Percentiles rank a stretch among this genome's conserved stretches.
Conservation (phyloP, 2,329 filamentous ascomycete species). For the Thielaviopsis punctulata region DNA sequence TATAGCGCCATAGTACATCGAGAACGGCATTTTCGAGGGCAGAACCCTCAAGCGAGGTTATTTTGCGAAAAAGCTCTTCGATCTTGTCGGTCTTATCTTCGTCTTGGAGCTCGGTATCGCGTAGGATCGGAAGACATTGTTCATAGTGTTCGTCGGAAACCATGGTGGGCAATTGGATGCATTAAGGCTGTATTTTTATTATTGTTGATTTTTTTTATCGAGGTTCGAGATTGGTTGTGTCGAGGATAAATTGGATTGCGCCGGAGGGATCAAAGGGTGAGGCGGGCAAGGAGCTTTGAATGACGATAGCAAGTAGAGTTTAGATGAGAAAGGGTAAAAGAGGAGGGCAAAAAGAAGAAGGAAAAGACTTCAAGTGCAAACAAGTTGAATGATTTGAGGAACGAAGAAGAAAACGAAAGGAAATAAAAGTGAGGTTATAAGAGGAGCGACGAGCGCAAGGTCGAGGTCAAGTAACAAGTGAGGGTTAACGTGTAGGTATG, state of each 20-base stretch:
- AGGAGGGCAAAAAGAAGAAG: background rate
- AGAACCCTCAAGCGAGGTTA: slow-evolving; percentile 57
- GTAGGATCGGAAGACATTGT: slow-evolving; percentile 72
- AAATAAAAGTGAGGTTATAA: too few relatives aligned
- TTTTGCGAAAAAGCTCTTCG: slow-evolving; percentile 66
- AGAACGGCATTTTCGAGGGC: slow-evolving; percentile 79
- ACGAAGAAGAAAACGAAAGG: background rate
- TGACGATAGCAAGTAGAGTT: background rate
- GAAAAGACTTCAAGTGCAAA: too few relatives aligned
- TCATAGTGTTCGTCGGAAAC: slow-evolving; percentile 87
- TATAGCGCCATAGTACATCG: slow-evolving; percentile 76
- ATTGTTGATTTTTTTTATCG: too few relatives aligned
- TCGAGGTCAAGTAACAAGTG: too few relatives aligned
- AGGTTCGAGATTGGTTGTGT: background rate
- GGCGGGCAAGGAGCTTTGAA: background rate
- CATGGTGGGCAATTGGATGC: slow-evolving; percentile 36
- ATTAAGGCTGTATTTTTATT: background rate
- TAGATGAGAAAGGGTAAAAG: background rate
- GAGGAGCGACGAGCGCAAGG: too few relatives aligned
- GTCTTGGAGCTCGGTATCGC: slow-evolving; percentile 68
- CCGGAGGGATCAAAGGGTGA: background rate
- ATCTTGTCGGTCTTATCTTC: slow-evolving; percentile 90
- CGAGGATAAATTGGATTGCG: background rate
- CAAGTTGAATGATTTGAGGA: too few relatives aligned
- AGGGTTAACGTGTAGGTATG: too few relatives aligned